Conservation (phyloP, 495 filamentous ascomycete genomes). For the Aspergillus cristatus region DNA sequence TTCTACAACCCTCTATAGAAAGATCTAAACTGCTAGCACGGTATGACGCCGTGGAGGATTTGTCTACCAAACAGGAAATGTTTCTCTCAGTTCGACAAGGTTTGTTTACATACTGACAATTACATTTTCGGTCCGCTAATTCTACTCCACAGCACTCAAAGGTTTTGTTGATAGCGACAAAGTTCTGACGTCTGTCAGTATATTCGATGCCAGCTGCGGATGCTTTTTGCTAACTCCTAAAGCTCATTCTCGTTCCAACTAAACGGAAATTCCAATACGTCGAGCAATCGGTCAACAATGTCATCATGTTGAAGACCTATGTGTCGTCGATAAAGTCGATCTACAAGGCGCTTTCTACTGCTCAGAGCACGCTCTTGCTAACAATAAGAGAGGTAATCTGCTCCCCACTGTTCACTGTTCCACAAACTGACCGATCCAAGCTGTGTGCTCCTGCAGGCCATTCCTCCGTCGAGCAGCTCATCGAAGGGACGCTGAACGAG, state of each 20-base stretch:
- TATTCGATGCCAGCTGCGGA: neutral
- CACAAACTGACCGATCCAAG: conserved; percentile 20
- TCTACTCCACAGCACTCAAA: conserved; percentile 54
- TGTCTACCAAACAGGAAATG: conserved; percentile 78
- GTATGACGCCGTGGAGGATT: conserved; percentile 77
- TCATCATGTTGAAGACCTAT: conserved; percentile 80
- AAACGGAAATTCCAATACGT: conserved; percentile 55
- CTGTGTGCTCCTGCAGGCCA: conserved; percentile 56
- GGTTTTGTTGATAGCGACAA: conserved; percentile 50
- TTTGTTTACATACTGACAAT: conserved; percentile 17
- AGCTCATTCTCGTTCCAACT: conserved; percentile 61
- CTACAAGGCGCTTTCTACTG: conserved; percentile 56
- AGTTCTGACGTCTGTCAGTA: conserved; percentile 26
- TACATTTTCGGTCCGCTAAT: conserved; percentile 6
- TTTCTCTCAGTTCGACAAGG: conserved; percentile 67
- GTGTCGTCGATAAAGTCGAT: conserved; percentile 58
- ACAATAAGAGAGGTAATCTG: conserved; percentile 50
- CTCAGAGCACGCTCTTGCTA: conserved; percentile 54
- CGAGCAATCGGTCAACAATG: conserved; percentile 75
- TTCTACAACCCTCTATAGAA: conserved; percentile 85
- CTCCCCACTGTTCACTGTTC: neutral
- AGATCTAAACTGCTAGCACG: conserved; percentile 50
- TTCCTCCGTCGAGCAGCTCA: conserved; percentile 49
- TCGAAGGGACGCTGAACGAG: conserved; percentile 67
- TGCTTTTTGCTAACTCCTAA: conserved; percentile 14